Base-by-base conservation (phyloP, 768 basidiomycete genomes). In the Psilocybe subaeruginosa region DNA sequence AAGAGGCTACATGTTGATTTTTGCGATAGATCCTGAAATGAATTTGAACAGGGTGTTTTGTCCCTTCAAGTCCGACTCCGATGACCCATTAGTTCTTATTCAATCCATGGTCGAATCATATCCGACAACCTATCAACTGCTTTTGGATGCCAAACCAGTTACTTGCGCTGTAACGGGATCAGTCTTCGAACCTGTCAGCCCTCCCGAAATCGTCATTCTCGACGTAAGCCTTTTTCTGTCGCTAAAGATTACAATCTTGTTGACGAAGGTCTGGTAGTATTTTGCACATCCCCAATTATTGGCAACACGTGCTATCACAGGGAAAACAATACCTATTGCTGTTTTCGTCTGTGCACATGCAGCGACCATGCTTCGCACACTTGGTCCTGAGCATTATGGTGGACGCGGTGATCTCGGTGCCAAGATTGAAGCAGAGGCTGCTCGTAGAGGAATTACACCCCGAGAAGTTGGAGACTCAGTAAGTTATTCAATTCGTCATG, bases 391-490 rank as follows among this genome's bases (percentile, higher is more conserved):
- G 35, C 39, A 30, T 5, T 5, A 59, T 6, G 64, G 64, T 12
- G 64, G 64, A 4, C 17, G 59, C 8, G 64, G 64, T 16, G 56
- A 63, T 31, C 37, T 65, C 8, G 51, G 39, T 3, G 51, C 50
- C 14, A 60, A 57, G 29, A 57, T 60, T 27, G 64, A 60, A n/a
- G 56, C 35, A 1, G 64, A 62, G 19, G 64, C 61, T 9, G 31
- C 35, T 37, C 54, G 56, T 4, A 51, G 47, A 16, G 59, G 61
- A 2, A 37, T 54, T 2, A 46, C 54, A 11, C 50, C 55, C 2
- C 29, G 43, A n/a, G 59, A 57, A 33, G 54, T 62, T 37, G 58
- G 58, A 1, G 51, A 53, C 23, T 58, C 56, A 51, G 64, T 58
- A 46, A 31, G 55, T 43, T 14, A 5, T 27, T 51, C 41, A 23